These are phyloP conservation scores for Panellus pusillus DNA, from an alignment of 768 basidiomycete species.

Conservation along the genomic window DNA sequence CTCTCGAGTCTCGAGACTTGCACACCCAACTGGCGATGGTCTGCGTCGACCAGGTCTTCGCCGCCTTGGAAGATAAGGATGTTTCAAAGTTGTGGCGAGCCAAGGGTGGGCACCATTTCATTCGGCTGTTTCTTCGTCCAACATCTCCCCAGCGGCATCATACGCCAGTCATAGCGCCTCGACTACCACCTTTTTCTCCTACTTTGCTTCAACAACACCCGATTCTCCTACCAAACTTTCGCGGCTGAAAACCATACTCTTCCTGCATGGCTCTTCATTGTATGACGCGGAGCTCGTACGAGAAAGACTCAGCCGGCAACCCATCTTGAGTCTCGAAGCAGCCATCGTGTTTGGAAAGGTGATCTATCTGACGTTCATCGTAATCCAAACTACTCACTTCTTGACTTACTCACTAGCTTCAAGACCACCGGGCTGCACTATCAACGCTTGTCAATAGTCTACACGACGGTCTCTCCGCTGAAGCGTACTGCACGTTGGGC, in stretches of 20 bases:
- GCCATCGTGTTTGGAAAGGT: slow-evolving; percentile 84
- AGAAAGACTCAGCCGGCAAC: slow-evolving; percentile 43
- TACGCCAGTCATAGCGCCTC: slow-evolving; percentile 44
- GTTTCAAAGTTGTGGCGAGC: slow-evolving; percentile 68
- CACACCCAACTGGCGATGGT: slow-evolving; percentile 65
- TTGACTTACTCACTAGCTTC: slow-evolving; percentile 28
- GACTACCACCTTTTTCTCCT: slow-evolving; percentile 56
- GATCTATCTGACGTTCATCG: slow-evolving; percentile 2
- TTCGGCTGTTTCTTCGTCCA: neutral
- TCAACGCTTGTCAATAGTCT: slow-evolving; percentile 66
- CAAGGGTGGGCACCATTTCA: slow-evolving; percentile 47
- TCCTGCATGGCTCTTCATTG: slow-evolving; percentile 73
- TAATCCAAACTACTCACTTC: neutral
- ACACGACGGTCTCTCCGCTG: slow-evolving; percentile 74
- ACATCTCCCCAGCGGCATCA: slow-evolving; percentile 41
- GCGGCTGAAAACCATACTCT: slow-evolving; percentile 74
- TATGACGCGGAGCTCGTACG: slow-evolving; percentile 59
- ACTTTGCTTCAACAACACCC: slow-evolving; percentile 82
- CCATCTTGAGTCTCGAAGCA: slow-evolving; percentile 63
- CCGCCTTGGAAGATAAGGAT: slow-evolving; percentile 48
- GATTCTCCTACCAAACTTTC: slow-evolving; percentile 71
- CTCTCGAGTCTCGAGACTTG: slow-evolving; percentile 53
- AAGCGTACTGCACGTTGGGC: slow-evolving; percentile 81
- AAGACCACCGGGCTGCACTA: slow-evolving; percentile 62
- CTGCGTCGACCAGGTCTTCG: slow-evolving; percentile 56